Evolutionary conservation across 768 basidiomycete species (phyloP), one percentile per base, ranked within the genome.

Genomic region (Tricholoma bakamatsutake): DNA sequence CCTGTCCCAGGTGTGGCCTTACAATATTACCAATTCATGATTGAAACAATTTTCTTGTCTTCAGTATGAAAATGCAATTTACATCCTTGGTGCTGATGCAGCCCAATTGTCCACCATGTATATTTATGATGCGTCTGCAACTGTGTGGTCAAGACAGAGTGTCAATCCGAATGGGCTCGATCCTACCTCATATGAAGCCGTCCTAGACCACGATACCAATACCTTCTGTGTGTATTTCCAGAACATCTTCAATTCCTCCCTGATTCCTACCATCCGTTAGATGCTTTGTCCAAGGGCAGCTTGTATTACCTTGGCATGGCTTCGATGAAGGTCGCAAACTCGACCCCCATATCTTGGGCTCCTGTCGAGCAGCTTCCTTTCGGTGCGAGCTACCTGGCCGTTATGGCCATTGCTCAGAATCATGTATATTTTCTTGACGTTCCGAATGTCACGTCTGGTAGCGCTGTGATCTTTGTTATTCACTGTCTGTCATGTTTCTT

Each of bases 191-290:
- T 87, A 85, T 63, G 77, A 74, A 27, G 81, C 88, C 27, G 84
- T 96, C 58, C 80, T 98, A 33, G 94, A 98, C 72, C 94, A 96
- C 60, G 94, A 98, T 69, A 98, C 94, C 50, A 94, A 96, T 59
- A 83, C 87, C 57, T 87, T 97, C 72, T 94, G 87, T 88, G 68
- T 60, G 77, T 70, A 52, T 52, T 43, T 52, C 46, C 18, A 24
- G 40, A 39, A 30, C 45, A 49, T 37, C 13, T 34, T 45, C 11
- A 28, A 52, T 33, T 50, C 2, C 13, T 57, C 30, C 58, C 50
- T 37, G 52, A 31, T 13, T 54, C 13, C 10, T 8, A 31, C 31
- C 12, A 35, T 46, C 18, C 30, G n/a, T 40, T 33, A 88, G 89
- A 90, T 68, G 87, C 85, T 0, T 72, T 89, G 56, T 87, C 87